Evolutionary conservation across 257 asterid genomes (phyloP).

Genomic region (Cruciata laevipes): DNA sequence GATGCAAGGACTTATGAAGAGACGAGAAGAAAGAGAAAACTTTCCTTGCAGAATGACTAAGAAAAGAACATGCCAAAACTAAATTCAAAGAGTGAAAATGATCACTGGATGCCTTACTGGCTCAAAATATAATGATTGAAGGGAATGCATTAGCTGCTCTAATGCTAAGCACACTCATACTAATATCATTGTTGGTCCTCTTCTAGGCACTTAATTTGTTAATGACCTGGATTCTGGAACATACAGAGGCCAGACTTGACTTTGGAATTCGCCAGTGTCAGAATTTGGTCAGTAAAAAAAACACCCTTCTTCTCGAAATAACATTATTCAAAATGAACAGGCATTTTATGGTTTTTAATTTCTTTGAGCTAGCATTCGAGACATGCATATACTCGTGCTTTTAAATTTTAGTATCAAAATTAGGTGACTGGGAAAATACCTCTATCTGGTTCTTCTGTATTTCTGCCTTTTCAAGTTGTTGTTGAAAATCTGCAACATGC

Average conservation of each 20-base stretch:
- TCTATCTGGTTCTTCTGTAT: conserved; percentile 41
- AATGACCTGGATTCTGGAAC: background rate
- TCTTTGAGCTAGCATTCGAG: background rate
- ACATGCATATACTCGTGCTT: background rate
- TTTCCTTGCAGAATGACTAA: background rate
- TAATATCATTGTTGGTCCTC: background rate
- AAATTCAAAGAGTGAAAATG: background rate
- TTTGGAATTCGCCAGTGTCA: background rate
- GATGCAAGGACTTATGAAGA: background rate
- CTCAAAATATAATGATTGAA: background rate
- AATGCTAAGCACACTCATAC: background rate
- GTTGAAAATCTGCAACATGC: conserved; percentile 19
- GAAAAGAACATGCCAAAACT: background rate
- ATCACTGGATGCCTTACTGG: background rate
- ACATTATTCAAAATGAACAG: conserved; percentile 1
- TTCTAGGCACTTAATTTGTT: background rate
- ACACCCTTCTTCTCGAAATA: background rate
- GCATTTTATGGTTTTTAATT: background rate
- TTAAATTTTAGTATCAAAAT: background rate
- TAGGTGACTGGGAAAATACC: conserved; percentile 35
- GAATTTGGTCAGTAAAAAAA: conserved; percentile 6
- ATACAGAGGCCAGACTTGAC: background rate
- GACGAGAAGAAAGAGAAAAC: no score
- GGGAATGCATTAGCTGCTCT: background rate
- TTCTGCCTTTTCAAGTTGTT: conserved; percentile 36